These are phyloP conservation scores for Cyclostephanos invisitatus DNA, from an alignment of 108 stramenopile genomes.

Conservation along the genomic window DNA sequence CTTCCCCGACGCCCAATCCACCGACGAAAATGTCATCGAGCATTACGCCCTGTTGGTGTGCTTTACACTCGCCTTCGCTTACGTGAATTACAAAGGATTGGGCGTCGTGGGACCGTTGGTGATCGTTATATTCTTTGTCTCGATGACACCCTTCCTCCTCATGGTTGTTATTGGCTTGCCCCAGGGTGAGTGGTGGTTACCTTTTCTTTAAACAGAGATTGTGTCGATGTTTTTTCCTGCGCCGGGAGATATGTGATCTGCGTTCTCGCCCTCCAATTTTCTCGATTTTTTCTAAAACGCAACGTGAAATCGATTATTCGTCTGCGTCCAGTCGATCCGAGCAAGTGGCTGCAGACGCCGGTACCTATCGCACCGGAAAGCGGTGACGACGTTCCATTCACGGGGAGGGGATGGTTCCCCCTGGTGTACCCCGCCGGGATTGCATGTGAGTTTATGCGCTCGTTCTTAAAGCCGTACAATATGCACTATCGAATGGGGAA, in stretches of 20 bases:
- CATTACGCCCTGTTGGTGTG: conserved; percentile 20
- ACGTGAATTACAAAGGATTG: conserved; percentile 62
- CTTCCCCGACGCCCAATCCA: conserved; percentile 28
- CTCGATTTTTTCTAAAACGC: too few relatives aligned
- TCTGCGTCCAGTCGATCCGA: conserved; percentile 43
- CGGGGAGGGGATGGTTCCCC: conserved; percentile 37
- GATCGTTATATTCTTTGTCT: conserved; percentile 47
- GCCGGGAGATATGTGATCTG: too few relatives aligned
- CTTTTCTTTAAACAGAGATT: too few relatives aligned
- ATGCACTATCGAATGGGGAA: too few relatives aligned
- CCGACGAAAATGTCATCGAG: conserved; percentile 23
- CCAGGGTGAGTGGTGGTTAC: conserved; percentile 33
- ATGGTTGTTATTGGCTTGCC: conserved; percentile 55
- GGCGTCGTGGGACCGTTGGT: conserved; percentile 56
- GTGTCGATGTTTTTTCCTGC: too few relatives aligned
- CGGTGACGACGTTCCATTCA: conserved; percentile 35
- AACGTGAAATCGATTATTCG: too few relatives aligned
- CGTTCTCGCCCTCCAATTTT: too few relatives aligned
- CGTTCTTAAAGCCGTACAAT: neutral
- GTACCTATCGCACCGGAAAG: conserved; percentile 15
- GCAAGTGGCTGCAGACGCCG: conserved; percentile 59
- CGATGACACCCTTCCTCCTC: conserved; percentile 68
- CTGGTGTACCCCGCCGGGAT: conserved; percentile 40
- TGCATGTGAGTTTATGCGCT: conserved; percentile 31
- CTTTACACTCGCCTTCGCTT: conserved; percentile 20